Percentiles rank a stretch among this genome's conserved stretches.
These are phyloP conservation scores for Glycyrrhiza uralensis DNA, from an alignment of 306 rosid species.

Conservation along the genomic window DNA sequence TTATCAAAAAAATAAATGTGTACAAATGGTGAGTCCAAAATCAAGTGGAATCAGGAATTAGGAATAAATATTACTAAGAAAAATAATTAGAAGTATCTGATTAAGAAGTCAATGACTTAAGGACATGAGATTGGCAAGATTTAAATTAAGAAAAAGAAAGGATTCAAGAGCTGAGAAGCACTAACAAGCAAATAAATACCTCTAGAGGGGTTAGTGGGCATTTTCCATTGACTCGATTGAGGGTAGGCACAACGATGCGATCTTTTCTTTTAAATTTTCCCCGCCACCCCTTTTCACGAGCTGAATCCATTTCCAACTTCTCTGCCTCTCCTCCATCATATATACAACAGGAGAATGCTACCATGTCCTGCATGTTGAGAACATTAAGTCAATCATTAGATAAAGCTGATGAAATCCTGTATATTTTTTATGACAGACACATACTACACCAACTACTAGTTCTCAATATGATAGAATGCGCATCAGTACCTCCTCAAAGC, in stretches of 20 bases:
- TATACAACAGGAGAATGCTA: conserved; percentile 93
- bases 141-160: background rate
- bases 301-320: conserved; percentile 71
- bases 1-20: background rate
- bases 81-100: background rate
- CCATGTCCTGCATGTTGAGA: conserved; percentile 72
- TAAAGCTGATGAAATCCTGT: background rate
- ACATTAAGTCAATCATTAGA: conserved; percentile 17
- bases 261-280: conserved; percentile 77
- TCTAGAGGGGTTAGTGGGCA: conserved; percentile 94
- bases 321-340: conserved; percentile 87
- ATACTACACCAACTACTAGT: conserved; percentile 6
- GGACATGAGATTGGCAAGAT: background rate
- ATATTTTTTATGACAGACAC: background rate
- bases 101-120: background rate
- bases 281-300: conserved; percentile 86
- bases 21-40: conserved; percentile 11
- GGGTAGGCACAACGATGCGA: conserved; percentile 56
- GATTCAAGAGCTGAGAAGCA: conserved; percentile 14
- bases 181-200: conserved; percentile 42
- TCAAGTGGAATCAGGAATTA: background rate
- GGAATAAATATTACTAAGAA: background rate
- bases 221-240: conserved; percentile 80
- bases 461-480: conserved; percentile 19
- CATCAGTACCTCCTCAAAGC: conserved; percentile 89